phyloP scores from a whole-genome alignment of 495 filamentous ascomycete species.

The Aspergillus steynii region DNA sequence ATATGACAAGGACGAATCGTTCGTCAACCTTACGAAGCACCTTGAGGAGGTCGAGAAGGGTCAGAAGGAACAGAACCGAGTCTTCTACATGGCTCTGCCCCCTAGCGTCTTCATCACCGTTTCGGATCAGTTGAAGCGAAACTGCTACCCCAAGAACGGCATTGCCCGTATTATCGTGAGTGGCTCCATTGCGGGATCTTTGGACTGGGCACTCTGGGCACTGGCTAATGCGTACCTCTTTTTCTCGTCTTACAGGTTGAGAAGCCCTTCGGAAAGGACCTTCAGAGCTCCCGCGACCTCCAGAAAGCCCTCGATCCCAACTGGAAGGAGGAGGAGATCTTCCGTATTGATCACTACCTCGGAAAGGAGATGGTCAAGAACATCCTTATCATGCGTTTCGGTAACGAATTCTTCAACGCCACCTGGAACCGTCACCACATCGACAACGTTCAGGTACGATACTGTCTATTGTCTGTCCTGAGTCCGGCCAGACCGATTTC shows the following conservation, averaged over 20 bases:
- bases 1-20: slow-evolving; percentile 96
- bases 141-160: slow-evolving; percentile 88
- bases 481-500: slow-evolving; percentile 5
- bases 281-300: slow-evolving; percentile 88
- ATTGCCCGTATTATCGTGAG: slow-evolving; percentile 90
- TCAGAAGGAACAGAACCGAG: slow-evolving; percentile 78
- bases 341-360: slow-evolving; percentile 99
- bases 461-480: neutral
- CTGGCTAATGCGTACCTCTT: slow-evolving; percentile 15
- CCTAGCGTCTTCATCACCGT: slow-evolving; percentile 98
- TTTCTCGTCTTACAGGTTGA: slow-evolving; percentile 66
- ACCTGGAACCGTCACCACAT: slow-evolving; percentile 99
- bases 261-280: slow-evolving; percentile 98
- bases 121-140: slow-evolving; percentile 93
- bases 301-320: slow-evolving; percentile 94
- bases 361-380: slow-evolving; percentile 99
- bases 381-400: slow-evolving; percentile 96
- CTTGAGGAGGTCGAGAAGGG: slow-evolving; percentile 84
- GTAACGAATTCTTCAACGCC: slow-evolving; percentile 98
- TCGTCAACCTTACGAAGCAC: slow-evolving; percentile 84
- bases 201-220: neutral
- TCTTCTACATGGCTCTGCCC: slow-evolving; percentile 99
- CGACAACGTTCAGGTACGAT: slow-evolving; percentile 77
- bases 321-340: slow-evolving; percentile 99
- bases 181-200: slow-evolving; percentile 7